Conservation (phyloP, 2,329 filamentous ascomycete species). For the Pseudogymnoascus verrucosus region DNA sequence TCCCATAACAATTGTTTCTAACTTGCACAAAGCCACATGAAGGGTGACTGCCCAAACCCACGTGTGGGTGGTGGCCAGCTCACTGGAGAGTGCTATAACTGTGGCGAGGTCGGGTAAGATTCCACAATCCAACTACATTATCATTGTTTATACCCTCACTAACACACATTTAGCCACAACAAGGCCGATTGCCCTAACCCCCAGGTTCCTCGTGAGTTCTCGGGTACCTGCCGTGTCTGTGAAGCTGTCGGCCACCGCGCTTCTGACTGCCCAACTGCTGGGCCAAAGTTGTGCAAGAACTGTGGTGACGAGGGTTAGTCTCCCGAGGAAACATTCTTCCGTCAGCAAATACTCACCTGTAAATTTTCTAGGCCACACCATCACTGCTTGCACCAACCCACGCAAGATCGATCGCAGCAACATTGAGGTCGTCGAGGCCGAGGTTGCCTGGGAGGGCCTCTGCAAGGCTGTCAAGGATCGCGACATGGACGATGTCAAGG, state of each 20-base stretch:
- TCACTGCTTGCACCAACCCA: conserved; percentile 48
- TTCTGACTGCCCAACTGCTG: conserved; percentile 55
- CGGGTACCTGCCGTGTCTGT: conserved; percentile 53
- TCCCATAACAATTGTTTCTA: background rate
- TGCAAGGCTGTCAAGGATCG: conserved; percentile 41
- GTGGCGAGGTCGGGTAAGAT: conserved; percentile 50
- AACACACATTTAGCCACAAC: conserved; percentile 41
- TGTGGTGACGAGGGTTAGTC: conserved; percentile 51
- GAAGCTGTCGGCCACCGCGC: conserved; percentile 45
- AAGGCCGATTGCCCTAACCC: conserved; percentile 55
- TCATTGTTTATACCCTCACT: background rate
- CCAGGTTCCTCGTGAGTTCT: conserved; percentile 37
- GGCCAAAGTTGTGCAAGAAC: conserved; percentile 49
- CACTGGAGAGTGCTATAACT: conserved; percentile 39
- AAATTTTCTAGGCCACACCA: conserved; percentile 42
- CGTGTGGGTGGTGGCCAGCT: conserved; percentile 17
- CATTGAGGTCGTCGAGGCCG: conserved; percentile 41
- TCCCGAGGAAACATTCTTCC: background rate
- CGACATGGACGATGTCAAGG: conserved; percentile 57
- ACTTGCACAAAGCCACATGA: conserved; percentile 13
- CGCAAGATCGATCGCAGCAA: conserved; percentile 49
- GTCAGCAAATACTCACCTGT: background rate
- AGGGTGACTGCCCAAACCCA: conserved; percentile 20
- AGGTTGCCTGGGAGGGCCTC: conserved; percentile 52
- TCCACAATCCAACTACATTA: conserved; percentile 29